Evolutionary conservation across 805 yeast species (phyloP).

Genomic region (Jamesozyma spencerorum): DNA sequence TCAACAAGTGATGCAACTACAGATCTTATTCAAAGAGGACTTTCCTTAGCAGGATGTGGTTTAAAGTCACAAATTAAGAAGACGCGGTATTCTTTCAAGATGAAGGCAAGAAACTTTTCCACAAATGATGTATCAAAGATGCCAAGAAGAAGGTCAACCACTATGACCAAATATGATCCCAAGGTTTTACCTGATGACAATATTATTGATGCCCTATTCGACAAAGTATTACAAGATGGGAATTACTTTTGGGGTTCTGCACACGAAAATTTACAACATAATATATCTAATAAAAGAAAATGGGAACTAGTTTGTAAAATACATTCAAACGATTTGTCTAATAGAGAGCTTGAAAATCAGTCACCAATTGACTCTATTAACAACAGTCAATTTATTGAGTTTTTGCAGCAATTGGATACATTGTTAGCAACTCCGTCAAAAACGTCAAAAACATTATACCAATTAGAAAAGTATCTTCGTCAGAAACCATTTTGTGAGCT

Average conservation of each 20-base stretch:
- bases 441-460: constrained; percentile 14
- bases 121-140: constrained; percentile 6
- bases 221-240: constrained; percentile 16
- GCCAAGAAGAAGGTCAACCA: background rate
- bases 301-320: constrained; percentile 26
- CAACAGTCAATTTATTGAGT: background rate
- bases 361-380: background rate
- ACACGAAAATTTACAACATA: constrained; percentile 13
- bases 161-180: constrained; percentile 5
- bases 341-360: background rate
- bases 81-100: constrained; percentile 5
- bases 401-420: background rate
- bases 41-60: constrained; percentile 16
- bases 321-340: background rate
- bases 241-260: constrained; percentile 25
- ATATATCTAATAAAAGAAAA: constrained; percentile 20
- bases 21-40: constrained; percentile 12
- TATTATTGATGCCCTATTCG: constrained; percentile 16
- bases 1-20: background rate
- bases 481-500: constrained; percentile 11
- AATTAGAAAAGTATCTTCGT: constrained; percentile 23
- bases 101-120: constrained; percentile 12
- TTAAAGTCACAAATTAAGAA: constrained; percentile 1
- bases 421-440: constrained; percentile 5
- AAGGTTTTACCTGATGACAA: constrained; percentile 14